Base-by-base conservation (phyloP, 768 basidiomycete species). In the Kwoniella newhampshirensis region DNA sequence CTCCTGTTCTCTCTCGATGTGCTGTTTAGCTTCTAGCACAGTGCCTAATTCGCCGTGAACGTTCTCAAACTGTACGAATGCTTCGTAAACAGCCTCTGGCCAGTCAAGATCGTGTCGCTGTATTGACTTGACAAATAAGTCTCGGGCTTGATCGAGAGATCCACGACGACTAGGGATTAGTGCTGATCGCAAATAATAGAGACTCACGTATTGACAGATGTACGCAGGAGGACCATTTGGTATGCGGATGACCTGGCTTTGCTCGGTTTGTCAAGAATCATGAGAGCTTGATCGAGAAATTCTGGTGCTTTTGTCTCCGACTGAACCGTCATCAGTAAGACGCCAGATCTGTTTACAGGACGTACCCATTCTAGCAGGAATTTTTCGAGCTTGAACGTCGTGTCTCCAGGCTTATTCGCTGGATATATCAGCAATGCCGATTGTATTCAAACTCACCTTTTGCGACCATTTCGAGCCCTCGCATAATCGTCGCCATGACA, bases 1-100 rank as follows among this genome's bases (percentile, higher is more conserved):
- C 72, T 46, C 77, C 64, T 64, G 57, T 67, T 49, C 73, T 63
- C 30, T 66, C 46, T 23, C 51, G 25, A 47, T 67, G 37, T 25
- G 53, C 39, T 17, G 56, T 25, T 17, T 74, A 48, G 45, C 62
- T 28, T 28, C 66, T 35, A 37, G 30, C 11, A 59, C 43, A 3
- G 85, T 83, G 26, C 82, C 79, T 13, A 89, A 79, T 21, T 83
- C 81, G 0, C 94, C 94, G 66, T 91, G 81, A 3, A 87, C 77
- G 62, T 89, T 84, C 73, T 97, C 94, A 67, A 97, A 96, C n/a
- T 81, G 77, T 17, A 86, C 69, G 88, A 90, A 94, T 0, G 88
- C 86, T 53, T 92, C 89, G 86, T 89, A 94, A 7, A 98, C 79
- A 9, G 86, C 87, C 75, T 99, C 94, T 0, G 96, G 92, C 87